Conservation (phyloP, 306 rosid genomes). For the Boehmeria nivea region DNA sequence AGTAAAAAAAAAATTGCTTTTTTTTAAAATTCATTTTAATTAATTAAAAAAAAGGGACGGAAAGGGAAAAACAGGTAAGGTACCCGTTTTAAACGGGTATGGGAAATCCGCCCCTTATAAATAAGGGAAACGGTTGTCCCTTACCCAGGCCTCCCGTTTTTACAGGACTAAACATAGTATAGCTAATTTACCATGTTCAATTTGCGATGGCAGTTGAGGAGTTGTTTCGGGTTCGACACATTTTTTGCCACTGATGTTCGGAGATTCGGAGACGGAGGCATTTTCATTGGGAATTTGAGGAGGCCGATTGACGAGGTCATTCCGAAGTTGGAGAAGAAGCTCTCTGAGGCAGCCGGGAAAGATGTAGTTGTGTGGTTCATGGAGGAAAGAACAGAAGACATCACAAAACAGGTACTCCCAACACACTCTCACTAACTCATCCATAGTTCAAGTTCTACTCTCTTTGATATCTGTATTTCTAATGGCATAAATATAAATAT, state of each 20-base stretch:
- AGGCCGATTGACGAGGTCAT: conserved; percentile 78
- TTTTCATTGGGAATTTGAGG: conserved; percentile 84
- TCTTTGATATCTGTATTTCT: too few species aligned
- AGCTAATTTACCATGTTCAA: neutral
- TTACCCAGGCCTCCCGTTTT: too few species aligned
- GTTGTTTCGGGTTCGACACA: conserved; percentile 83
- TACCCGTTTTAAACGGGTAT: too few species aligned
- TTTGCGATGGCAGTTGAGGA: conserved; percentile 60
- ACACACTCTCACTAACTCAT: too few species aligned
- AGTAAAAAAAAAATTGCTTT: too few species aligned
- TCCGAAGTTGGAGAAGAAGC: conserved; percentile 79
- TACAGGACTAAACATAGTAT: neutral
- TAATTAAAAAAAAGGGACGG: too few species aligned
- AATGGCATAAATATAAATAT: too few species aligned
- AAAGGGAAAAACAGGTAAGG: too few species aligned
- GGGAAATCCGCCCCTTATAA: too few species aligned
- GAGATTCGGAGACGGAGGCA: conserved; percentile 95
- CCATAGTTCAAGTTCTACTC: too few species aligned
- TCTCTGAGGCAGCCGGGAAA: conserved; percentile 73
- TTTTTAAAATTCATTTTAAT: too few species aligned
- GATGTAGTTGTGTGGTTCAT: conserved; percentile 88
- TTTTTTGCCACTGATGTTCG: conserved; percentile 88
- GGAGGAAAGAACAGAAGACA: conserved; percentile 75
- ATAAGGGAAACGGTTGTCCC: too few species aligned
- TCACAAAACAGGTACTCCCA: conserved; percentile 64